Percentiles rank a stretch among this genome's conserved stretches.
Evolutionary conservation across 768 basidiomycete species (phyloP).

Genomic region (Suillus brevipes): DNA sequence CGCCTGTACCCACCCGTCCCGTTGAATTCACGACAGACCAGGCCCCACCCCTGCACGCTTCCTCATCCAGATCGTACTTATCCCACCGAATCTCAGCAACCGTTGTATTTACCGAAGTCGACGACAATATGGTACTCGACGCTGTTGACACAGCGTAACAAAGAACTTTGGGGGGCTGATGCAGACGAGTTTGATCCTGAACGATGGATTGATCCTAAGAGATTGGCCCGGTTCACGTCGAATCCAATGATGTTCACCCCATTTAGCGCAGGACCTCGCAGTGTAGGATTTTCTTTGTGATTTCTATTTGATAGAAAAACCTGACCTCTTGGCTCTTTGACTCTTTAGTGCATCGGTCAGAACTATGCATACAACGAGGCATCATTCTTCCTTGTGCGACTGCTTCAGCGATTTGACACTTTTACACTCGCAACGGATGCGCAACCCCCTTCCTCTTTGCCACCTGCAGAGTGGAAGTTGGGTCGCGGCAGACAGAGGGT

Average conservation of each 20-base stretch:
- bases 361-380: slow-evolving; percentile 78
- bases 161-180: slow-evolving; percentile 70
- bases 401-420: slow-evolving; percentile 63
- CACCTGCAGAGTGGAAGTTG: slow-evolving; percentile 55
- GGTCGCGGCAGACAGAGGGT: slow-evolving; percentile 46
- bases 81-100: slow-evolving; percentile 32
- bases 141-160: slow-evolving; percentile 66
- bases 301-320: neutral
- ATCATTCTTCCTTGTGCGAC: slow-evolving; percentile 67
- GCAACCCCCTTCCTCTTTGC: slow-evolving; percentile 62
- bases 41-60: slow-evolving; percentile 47
- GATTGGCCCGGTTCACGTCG: slow-evolving; percentile 48
- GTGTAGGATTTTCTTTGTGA: slow-evolving; percentile 28
- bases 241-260: slow-evolving; percentile 73
- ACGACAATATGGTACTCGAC: slow-evolving; percentile 62
- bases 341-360: slow-evolving; percentile 61
- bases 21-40: slow-evolving; percentile 63
- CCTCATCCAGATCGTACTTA: slow-evolving; percentile 55
- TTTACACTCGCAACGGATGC: slow-evolving; percentile 61
- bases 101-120: slow-evolving; percentile 58
- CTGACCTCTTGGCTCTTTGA: slow-evolving; percentile 9
- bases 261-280: slow-evolving; percentile 71
- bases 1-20: slow-evolving; percentile 81
- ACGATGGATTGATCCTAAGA: slow-evolving; percentile 66
- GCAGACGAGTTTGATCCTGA: slow-evolving; percentile 79